A percentile compares a stretch with the other conserved stretches of the same genome.
These are phyloP conservation scores for Auricularia auricula-judae DNA, from an alignment of 768 basidiomycete genomes.

Conservation along the genomic window DNA sequence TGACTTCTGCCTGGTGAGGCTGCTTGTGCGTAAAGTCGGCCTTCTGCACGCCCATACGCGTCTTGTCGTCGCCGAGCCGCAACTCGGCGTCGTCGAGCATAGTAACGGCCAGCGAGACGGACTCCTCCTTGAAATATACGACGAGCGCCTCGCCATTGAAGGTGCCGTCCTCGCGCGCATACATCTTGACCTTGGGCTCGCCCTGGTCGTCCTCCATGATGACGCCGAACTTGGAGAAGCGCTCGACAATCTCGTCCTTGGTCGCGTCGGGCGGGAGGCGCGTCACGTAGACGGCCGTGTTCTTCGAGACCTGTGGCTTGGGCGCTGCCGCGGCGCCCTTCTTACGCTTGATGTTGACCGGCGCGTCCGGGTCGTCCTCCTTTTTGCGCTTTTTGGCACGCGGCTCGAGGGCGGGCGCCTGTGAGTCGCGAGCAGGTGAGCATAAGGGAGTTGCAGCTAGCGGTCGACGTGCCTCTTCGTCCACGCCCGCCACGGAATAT, in stretches of 20 bases:
- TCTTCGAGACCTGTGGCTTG: conserved; percentile 57
- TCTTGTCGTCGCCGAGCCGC: conserved; percentile 63
- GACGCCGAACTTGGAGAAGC: conserved; percentile 88
- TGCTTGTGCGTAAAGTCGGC: conserved; percentile 73
- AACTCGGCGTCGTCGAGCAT: conserved; percentile 90
- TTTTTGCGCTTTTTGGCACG: conserved; percentile 63
- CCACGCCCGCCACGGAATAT: conserved; percentile 85
- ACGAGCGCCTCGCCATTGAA: conserved; percentile 94
- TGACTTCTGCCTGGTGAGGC: conserved; percentile 22
- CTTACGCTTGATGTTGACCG: conserved; percentile 60
- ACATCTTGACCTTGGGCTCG: conserved; percentile 90
- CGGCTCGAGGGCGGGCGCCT: conserved; percentile 77
- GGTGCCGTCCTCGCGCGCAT: conserved; percentile 73
- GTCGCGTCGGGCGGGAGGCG: conserved; percentile 71
- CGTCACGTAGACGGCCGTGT: conserved; percentile 87
- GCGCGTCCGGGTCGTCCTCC: conserved; percentile 66
- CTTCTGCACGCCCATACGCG: conserved; percentile 61
- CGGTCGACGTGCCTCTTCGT: conserved; percentile 67
- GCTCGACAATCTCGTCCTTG: conserved; percentile 59
- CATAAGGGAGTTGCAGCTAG: conserved; percentile 7
- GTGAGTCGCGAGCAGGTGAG: conserved; percentile 13
- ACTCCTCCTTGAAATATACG: conserved; percentile 95
- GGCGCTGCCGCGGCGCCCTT: conserved; percentile 39
- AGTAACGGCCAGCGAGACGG: conserved; percentile 73
- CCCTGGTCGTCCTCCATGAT: conserved; percentile 89